Base-by-base conservation (phyloP, 495 filamentous ascomycete genomes). In the Evansstolkia leycettana region DNA sequence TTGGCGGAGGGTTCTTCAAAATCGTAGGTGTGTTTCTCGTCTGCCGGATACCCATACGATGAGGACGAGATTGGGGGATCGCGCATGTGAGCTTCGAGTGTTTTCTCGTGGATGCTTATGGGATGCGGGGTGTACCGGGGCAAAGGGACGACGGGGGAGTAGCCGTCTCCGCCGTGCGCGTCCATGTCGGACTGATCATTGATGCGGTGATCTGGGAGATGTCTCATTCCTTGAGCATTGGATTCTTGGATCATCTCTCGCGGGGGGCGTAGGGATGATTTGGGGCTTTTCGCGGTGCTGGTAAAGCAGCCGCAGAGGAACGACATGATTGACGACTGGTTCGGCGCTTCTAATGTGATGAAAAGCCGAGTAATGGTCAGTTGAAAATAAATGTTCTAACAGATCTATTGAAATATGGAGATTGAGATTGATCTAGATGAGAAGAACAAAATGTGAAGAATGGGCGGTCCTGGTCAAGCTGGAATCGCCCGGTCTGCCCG, bases 81-180 rank as follows among this genome's bases (percentile, higher is more conserved):
- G 23, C 58, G 58, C 42, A 55, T 45, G 28, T 64, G 54, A 0
- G 53, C 42, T 34, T 56, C 55, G 1, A 68, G 48, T 1, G 60
- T 67, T 39, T 67, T 67, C 37, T 67, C 61, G 32, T 62, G 51
- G 25, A 60, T 45, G 43, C 51, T 61, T 38, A 57, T 46, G 17
- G 61, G 59, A 3, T 54, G 60, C 3, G 60, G 52, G 3, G 63
- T 65, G 41, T 67, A 67, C 25, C 55, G 54, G 28, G 62, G 62
- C 12, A 28, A 64, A 51, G 59, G 60, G 28, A 49, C 48, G 36
- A 57, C 49, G 30, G 46, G 48, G 19, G 48, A 33, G 48, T 64
- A 64, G 37, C 57, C 57, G 25, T 41, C 38, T 25, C 54, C 46
- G 37, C 57, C 57, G 25, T 41, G 38, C 23, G 53, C 46, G 19